Base-by-base conservation (phyloP, 257 asterid genomes). In the Salvia rosmarinus region DNA sequence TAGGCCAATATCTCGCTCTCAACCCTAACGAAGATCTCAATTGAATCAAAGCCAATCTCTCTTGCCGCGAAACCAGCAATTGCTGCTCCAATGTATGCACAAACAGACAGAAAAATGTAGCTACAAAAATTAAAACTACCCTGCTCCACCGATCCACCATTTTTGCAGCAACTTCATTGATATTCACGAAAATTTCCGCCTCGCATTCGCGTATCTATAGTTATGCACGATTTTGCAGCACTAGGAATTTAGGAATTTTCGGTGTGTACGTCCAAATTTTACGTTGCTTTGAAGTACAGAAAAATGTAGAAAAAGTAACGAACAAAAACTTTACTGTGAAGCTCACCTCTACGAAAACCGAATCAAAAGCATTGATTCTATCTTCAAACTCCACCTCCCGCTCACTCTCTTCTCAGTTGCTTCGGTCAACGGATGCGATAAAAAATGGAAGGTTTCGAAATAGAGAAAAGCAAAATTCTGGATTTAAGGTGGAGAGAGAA, bases 11-110 rank as follows among this genome's bases (percentile, higher is more conserved):
- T 78, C 52, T 88, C 0, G 97, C 87, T 78, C 96, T 84, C 76
- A 95, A 75, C 82, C 98, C 99, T 82, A 95, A 83, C 14, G 98
- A 89, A 83, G 97, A 91, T 88, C 99, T 91, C 80, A 95, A 70
- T 77, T 79, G 86, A 64, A 95, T 86, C 83, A 94, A 81, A 68
- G 91, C 82, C 57, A 80, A 79, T 65, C 86, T 84, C 20, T 94
- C 96, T 54, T 67, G 83, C 66, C 85, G 25, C 3, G 94, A 78
- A n/a, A 64, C 47, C 74, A 54, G 56, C 0, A 75, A 17, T 76
- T 81, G 84, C 72, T 90, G 98, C 83, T 78, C 80, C 21, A 86
- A 16, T 55, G 91, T 82, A 77, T 49, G 73, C 37, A 79, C 80
- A 78, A 87, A 75, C 57, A 86, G 79, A 66, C 82, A 78, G 67